phyloP scores from a whole-genome alignment of 1,284 basidiomycete genomes.

The Trametes versicolor region DNA sequence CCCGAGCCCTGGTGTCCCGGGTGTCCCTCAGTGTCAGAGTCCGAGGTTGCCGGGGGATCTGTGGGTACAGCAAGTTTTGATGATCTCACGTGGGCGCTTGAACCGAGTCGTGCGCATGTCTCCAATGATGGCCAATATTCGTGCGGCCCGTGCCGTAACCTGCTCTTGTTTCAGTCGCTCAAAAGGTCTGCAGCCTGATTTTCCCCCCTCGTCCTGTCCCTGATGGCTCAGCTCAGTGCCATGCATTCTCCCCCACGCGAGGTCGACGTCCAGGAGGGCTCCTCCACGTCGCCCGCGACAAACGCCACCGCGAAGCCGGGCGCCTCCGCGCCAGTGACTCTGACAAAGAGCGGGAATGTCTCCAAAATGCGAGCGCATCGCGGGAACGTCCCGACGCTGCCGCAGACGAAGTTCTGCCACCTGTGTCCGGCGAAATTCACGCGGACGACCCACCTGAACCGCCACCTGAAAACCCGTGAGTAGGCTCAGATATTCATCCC shows the following conservation, averaged over 20 bases:
- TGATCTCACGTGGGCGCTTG: constrained; percentile 4
- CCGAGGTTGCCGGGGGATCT: neutral
- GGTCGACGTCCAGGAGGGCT: neutral
- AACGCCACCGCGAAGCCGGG: neutral
- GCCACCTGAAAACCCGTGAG: constrained; percentile 57
- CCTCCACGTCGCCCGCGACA: neutral
- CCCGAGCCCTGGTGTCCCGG: constrained; percentile 1
- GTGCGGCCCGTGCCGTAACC: neutral
- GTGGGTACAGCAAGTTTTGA: neutral
- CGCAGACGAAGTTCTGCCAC: constrained; percentile 61
- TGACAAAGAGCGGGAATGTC: constrained; percentile 40
- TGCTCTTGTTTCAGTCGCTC: neutral
- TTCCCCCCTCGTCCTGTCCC: no score
- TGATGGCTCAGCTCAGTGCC: neutral
- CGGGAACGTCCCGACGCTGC: constrained; percentile 48
- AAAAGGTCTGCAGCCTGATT: neutral
- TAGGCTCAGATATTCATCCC: constrained; percentile 19
- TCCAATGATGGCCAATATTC: neutral
- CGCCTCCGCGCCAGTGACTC: constrained; percentile 21
- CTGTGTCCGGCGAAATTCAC: constrained; percentile 68
- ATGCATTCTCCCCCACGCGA: neutral
- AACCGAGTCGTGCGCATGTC: neutral
- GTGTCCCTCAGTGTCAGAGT: neutral
- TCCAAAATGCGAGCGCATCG: constrained; percentile 48
- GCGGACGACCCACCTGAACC: constrained; percentile 64